A percentile compares a stretch with the other conserved stretches of the same genome.
These are phyloP conservation scores for Cyclostephanos tholiformis DNA, from an alignment of 108 stramenopile species.

Conservation along the genomic window DNA sequence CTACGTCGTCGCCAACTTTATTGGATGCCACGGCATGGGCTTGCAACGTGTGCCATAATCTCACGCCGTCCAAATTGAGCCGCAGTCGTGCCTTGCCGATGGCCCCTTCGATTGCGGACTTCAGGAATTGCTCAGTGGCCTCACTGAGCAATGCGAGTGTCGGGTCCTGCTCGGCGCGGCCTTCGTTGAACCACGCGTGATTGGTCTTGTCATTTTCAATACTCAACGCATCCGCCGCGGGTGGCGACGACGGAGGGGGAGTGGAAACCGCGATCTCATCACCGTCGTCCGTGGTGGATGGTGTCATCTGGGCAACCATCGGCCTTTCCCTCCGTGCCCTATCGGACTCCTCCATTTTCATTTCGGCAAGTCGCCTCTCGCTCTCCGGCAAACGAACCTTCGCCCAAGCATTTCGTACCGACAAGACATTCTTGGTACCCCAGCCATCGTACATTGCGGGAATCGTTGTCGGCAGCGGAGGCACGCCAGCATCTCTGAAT, in stretches of 20 bases:
- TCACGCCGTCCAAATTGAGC: constrained; percentile 81
- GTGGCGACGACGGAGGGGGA: constrained; percentile 4
- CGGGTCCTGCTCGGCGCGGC: constrained; percentile 69
- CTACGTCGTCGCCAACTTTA: constrained; percentile 7
- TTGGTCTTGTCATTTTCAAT: constrained; percentile 35
- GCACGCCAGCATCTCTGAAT: constrained; percentile 33
- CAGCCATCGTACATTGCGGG: constrained; percentile 59
- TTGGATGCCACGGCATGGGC: constrained; percentile 22
- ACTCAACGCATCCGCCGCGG: neutral
- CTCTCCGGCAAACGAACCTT: constrained; percentile 64
- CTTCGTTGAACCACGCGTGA: constrained; percentile 72
- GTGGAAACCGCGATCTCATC: neutral
- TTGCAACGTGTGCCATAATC: constrained; percentile 78
- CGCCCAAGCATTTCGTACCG: constrained; percentile 74
- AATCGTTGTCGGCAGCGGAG: constrained; percentile 23
- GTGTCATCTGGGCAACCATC: constrained; percentile 7
- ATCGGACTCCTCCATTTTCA: constrained; percentile 15
- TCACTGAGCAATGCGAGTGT: constrained; percentile 73
- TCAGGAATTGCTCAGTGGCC: constrained; percentile 71
- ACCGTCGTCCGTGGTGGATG: constrained; percentile 3
- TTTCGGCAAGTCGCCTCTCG: constrained; percentile 33
- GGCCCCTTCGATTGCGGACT: constrained; percentile 67
- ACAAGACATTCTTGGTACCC: constrained; percentile 67
- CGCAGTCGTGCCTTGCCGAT: constrained; percentile 73
- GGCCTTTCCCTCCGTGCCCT: constrained; percentile 45